A percentile compares a stretch with the other conserved stretches of the same genome.
Evolutionary conservation across 2,329 filamentous ascomycete species (phyloP).

Genomic region (Aureobasidium melanogenum): DNA sequence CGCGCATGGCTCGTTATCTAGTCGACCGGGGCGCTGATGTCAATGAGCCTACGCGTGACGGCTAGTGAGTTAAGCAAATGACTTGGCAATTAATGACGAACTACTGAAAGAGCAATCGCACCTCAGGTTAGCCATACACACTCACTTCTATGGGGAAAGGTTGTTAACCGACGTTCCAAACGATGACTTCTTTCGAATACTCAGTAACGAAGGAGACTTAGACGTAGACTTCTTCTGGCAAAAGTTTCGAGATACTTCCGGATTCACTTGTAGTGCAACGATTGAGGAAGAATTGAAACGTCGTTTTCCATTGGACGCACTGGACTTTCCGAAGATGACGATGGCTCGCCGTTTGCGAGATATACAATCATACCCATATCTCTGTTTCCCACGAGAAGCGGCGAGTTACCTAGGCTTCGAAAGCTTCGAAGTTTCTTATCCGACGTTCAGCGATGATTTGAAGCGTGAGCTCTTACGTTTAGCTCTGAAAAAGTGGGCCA

Average conservation of each 20-base stretch:
- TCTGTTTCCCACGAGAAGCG: not conserved
- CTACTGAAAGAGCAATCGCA: not conserved
- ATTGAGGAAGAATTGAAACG: not conserved
- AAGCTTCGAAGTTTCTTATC: not conserved
- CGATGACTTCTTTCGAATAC: not conserved
- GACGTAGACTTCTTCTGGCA: not conserved
- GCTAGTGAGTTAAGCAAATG: not conserved
- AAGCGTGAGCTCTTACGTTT: not conserved
- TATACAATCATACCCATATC: rapidly evolving
- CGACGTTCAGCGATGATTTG: not conserved
- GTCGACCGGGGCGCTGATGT: not conserved
- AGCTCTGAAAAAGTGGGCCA: not conserved
- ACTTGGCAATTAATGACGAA: not conserved
- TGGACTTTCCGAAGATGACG: not conserved
- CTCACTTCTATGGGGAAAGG: too few species aligned
- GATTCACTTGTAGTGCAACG: too few species aligned
- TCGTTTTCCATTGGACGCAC: not conserved
- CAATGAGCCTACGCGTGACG: not conserved
- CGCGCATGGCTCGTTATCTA: not conserved
- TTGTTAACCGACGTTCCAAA: not conserved
- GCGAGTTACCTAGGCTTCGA: not conserved
- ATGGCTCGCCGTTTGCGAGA: not conserved
- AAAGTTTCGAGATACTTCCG: too few species aligned
- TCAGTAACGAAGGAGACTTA: not conserved
- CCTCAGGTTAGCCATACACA: not conserved